Evolutionary conservation across 768 basidiomycete genomes (phyloP).

Genomic region (Mycena crocata): DNA sequence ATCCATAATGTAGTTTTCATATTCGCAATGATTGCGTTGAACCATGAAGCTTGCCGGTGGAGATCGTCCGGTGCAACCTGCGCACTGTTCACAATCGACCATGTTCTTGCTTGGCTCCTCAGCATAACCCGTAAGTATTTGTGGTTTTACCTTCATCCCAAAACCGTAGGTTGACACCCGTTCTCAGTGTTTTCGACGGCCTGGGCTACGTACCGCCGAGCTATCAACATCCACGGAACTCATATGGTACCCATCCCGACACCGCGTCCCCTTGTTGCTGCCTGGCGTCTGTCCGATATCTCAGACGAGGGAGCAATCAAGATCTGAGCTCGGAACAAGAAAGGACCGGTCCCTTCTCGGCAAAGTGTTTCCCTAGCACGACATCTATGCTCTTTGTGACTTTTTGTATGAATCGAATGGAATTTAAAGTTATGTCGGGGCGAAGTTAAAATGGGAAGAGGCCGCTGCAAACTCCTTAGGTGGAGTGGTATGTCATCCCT

Average conservation of each 20-base stretch:
- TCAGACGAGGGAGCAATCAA: conserved; percentile 3
- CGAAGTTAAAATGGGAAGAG: too few relatives aligned
- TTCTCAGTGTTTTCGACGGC: conserved; percentile 20
- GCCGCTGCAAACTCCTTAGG: too few relatives aligned
- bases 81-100: conserved; percentile 1
- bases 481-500: too few relatives aligned
- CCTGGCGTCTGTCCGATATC: conserved; percentile 10
- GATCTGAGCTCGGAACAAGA: too few relatives aligned
- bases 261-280: neutral
- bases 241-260: neutral
- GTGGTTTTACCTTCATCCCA: neutral
- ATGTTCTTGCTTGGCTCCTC: conserved; percentile 25
- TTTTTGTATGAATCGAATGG: too few relatives aligned
- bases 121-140: neutral
- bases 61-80: neutral
- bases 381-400: too few relatives aligned
- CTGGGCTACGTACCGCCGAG: conserved; percentile 19
- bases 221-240: conserved; percentile 16
- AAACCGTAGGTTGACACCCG: neutral
- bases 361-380: too few relatives aligned
- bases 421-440: too few relatives aligned
- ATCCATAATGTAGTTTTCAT: conserved; percentile 3
- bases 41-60: neutral
- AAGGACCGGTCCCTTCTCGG: too few relatives aligned
- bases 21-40: neutral